Evolutionary conservation across 192 early-diverging fungal genomes (phyloP).

Genomic region (Coemansia sp.): DNA sequence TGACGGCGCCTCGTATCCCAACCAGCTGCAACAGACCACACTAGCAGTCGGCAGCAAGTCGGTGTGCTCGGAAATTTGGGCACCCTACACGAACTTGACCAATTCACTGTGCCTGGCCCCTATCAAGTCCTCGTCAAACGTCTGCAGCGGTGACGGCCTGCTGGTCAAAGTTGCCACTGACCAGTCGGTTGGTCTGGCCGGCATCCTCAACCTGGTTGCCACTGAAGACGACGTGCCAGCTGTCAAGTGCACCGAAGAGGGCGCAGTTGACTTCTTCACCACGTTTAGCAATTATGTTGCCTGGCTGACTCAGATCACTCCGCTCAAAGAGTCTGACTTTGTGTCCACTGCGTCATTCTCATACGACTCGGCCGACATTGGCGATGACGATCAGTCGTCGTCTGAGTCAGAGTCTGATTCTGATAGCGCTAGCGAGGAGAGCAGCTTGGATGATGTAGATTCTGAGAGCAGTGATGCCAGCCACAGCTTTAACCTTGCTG

Average conservation of each 20-base stretch:
- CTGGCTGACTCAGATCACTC: constrained; percentile 50
- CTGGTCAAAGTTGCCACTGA: constrained; percentile 32
- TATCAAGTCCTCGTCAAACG: constrained; percentile 29
- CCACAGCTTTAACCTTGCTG: constrained; percentile 1
- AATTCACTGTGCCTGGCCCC: constrained; percentile 50
- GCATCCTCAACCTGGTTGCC: constrained; percentile 49
- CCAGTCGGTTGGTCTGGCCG: constrained; percentile 37
- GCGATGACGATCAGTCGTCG: constrained; percentile 8
- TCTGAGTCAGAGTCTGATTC: constrained; percentile 10
- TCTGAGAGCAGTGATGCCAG: not conserved
- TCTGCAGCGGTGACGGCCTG: constrained; percentile 42
- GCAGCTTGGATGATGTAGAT: constrained; percentile 7
- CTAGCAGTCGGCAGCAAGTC: constrained; percentile 38
- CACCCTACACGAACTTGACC: constrained; percentile 43
- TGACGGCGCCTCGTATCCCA: constrained; percentile 1
- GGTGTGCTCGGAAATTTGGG: constrained; percentile 41
- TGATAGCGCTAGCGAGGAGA: constrained; percentile 11
- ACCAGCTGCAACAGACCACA: constrained; percentile 21
- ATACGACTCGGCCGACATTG: constrained; percentile 2
- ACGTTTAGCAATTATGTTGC: constrained; percentile 50
- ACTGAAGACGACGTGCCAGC: constrained; percentile 32
- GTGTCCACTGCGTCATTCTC: constrained; percentile 35
- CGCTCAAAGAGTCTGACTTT: constrained; percentile 37
- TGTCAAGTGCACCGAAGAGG: constrained; percentile 17
- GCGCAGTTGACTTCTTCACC: constrained; percentile 44